Conservation (phyloP, 805 yeast species). For the Candida stauntonica region DNA sequence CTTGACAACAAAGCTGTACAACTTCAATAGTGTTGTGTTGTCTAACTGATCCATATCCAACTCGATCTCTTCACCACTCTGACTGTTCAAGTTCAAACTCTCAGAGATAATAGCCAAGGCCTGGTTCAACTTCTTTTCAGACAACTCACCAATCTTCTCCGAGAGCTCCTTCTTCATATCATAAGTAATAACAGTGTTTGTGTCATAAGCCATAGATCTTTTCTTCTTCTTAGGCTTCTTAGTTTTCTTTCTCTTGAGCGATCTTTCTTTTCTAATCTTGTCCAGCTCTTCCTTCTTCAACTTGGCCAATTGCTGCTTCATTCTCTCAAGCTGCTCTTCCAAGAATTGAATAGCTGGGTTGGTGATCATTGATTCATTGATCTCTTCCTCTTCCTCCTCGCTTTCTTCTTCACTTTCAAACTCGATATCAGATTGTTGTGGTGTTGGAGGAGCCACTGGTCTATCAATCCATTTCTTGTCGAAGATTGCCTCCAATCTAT, state of each 20-base stretch:
- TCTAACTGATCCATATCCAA: constrained; percentile 92
- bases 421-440: constrained; percentile 26
- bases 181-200: constrained; percentile 58
- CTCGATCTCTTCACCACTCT: constrained; percentile 87
- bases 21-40: constrained; percentile 72
- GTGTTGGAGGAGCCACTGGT: constrained; percentile 56
- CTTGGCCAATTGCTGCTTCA: constrained; percentile 79
- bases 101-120: constrained; percentile 84
- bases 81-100: constrained; percentile 52
- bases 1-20: constrained; percentile 78
- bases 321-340: constrained; percentile 79
- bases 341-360: constrained; percentile 88
- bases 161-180: constrained; percentile 95
- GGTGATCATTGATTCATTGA: constrained; percentile 59
- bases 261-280: constrained; percentile 58
- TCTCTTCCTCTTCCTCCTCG: constrained; percentile 47
- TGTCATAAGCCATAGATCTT: constrained; percentile 19
- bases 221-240: constrained; percentile 30
- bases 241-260: constrained; percentile 41
- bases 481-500: constrained; percentile 79
- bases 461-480: constrained; percentile 85
- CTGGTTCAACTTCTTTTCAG: constrained; percentile 77
- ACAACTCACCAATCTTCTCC: constrained; percentile 72
- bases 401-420: constrained; percentile 28
- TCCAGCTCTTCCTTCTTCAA: constrained; percentile 76